Evolutionary conservation across 2,329 filamentous ascomycete species (phyloP), one percentile per base, ranked within the genome.

Genomic region (Sarocladium kiliense): DNA sequence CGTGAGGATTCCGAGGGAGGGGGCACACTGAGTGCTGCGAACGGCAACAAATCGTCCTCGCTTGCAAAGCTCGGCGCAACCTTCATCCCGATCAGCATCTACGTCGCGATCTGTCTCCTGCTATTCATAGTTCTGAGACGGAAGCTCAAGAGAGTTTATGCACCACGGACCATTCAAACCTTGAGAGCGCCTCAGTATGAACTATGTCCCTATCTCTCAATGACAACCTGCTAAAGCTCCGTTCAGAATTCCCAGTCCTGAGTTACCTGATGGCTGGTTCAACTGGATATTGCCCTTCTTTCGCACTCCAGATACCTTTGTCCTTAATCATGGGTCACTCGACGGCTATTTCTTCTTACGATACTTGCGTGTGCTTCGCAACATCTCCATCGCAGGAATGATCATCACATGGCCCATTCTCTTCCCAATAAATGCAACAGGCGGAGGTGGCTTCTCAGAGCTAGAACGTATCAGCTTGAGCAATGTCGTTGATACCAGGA

Each of bases 271-370:
- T 25, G 86, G 87, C 54, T 67, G 84, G 45, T 74, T 88, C 63
- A 82, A 87, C 62, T 91, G 88, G 88, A 70, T 91, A 56, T 71
- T 72, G 10, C 74, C 79, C 12, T 88, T 90, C 71, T 87, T 82
- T 74, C 80, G 79, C 62, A 79, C 82, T 42, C 80, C 81, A 3
- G 92, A 97, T 67, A 85, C 85, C 39, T 91, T 89, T 65, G 84
- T 92, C 25, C 82, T 97, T 21, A 89, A 94, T 65, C 91, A 96
- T 74, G 90, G 93, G 68, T 95, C 91, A 0, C 82, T 99, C 59
- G 93, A 99, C 68, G 89, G 88, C 30, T 97, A 93, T 70, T 84
- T 97, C 53, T 91, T 95, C 68, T 78, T 97, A 26, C 90, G 93
- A 34, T 96, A 72, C 55, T 63, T 75, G 55, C 74, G 73, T 47